Evolutionary conservation across 129 eudicot genomes (phyloP), one percentile per base, ranked within the genome.

Genomic region (Lonicera japonica): DNA sequence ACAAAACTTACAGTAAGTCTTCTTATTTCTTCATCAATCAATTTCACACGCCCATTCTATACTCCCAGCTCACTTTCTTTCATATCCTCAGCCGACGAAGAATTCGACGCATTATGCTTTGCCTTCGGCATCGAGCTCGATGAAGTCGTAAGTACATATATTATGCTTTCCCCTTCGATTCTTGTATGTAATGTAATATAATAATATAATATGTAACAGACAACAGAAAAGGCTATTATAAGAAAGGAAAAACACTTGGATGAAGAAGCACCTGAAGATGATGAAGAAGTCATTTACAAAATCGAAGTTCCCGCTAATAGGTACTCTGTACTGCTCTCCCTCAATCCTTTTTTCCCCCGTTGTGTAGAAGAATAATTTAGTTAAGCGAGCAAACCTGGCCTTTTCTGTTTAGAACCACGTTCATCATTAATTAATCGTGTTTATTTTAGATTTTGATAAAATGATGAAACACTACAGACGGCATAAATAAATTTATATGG

Each of bases 41-140:
- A 29, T 38, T 9, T 48, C 16, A 11, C 55, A 50, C 20, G 9
- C 5, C 8, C 55, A 17, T 50, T 17, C 4, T n/a, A 3, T 14
- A 1, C 36, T 29, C 36, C n/a, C 36, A 29, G 6, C 36, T 55
- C 60, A 47, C 29, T 61, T 16, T 38, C 39, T 29, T 29, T 29
- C 36, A 29, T 29, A 29, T 10, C 40, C 14, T 39, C 60, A 89
- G 97, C 89, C 4, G 74, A 89, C 65, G 89, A 80, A 45, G 90
- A 85, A 64, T 85, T 89, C 18, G 97, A 85, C 25, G 90, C 82
- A 23, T 67, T 89, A 45, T 89, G 97, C 79, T 89, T 89, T 58
- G 60, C 65, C 19, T 94, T 88, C 21, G 99, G 99, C 47, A 85
- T 88, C n/a, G 99, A 94, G 89, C 96, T 94, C 8, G 99, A 94